Evolutionary conservation across 225 moss, liverwort and hornwort genomes (phyloP).

Genomic region (Bryum argenteum): DNA sequence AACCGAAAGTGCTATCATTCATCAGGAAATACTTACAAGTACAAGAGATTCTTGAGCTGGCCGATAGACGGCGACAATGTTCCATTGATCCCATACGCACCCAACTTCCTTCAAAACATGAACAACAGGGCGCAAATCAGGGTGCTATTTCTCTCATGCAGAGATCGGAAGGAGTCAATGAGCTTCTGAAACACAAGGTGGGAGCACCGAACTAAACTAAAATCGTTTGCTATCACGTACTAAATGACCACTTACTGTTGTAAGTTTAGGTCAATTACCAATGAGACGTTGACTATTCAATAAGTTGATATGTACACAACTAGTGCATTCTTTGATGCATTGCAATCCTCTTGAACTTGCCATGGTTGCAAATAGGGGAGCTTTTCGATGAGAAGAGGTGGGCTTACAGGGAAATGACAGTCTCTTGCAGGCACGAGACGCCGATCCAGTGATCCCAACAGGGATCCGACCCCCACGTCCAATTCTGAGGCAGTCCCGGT

Average conservation of each 20-base stretch:
- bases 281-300: too few relatives aligned
- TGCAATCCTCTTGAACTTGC: too few relatives aligned
- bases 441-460: slow-evolving; percentile 55
- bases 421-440: slow-evolving; percentile 52
- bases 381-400: too few relatives aligned
- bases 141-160: not conserved
- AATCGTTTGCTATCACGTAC: too few relatives aligned
- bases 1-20: not conserved
- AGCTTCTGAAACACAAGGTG: too few relatives aligned
- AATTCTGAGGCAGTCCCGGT: slow-evolving; percentile 36
- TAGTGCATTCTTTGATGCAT: too few relatives aligned
- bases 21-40: slow-evolving; percentile 42
- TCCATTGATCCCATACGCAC: slow-evolving; percentile 35
- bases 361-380: too few relatives aligned
- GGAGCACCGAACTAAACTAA: too few relatives aligned
- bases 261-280: too few relatives aligned
- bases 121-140: slow-evolving; percentile 23
- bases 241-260: too few relatives aligned
- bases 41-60: slow-evolving; percentile 38
- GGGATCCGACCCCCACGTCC: slow-evolving; percentile 55
- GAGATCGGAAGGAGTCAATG: not conserved
- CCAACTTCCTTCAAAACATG: slow-evolving; percentile 43
- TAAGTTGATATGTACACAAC: too few relatives aligned
- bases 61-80: slow-evolving; percentile 49
- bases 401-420: slow-evolving; percentile 54